These are phyloP conservation scores for Aegilops bicornis DNA, from an alignment of 176 grass and related monocot genomes.

Conservation along the genomic window DNA sequence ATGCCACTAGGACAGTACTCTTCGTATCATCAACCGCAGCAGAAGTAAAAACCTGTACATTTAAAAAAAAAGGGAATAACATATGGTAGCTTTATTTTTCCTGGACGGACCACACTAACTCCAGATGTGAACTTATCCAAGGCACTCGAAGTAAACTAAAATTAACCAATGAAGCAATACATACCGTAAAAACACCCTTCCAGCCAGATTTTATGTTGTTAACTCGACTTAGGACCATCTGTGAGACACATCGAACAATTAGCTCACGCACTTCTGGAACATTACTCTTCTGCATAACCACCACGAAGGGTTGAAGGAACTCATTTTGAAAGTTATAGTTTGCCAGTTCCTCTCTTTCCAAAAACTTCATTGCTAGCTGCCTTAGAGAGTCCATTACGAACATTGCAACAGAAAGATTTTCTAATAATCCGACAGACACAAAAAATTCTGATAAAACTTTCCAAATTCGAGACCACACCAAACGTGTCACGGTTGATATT, in stretches of 20 bases:
- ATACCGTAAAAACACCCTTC: constrained; percentile 95
- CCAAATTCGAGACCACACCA: constrained; percentile 99
- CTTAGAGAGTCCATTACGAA: constrained; percentile 98
- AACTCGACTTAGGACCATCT: constrained; percentile 93
- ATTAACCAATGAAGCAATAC: neutral
- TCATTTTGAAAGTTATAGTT: constrained; percentile 99
- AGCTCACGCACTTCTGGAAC: constrained; percentile 87
- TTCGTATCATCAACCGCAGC: constrained; percentile 79
- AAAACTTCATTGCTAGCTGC: constrained; percentile 96
- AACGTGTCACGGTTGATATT: constrained; percentile 86
- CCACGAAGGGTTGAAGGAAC: constrained; percentile 86
- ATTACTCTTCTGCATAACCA: constrained; percentile 88
- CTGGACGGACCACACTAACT: neutral
- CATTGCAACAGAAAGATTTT: constrained; percentile 96
- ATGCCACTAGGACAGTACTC: constrained; percentile 86
- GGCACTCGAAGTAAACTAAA: constrained; percentile 9
- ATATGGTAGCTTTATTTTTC: neutral
- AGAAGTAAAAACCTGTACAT: constrained; percentile 71
- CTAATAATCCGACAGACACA: constrained; percentile 88
- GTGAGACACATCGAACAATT: constrained; percentile 94
- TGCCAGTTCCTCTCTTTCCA: constrained; percentile 92
- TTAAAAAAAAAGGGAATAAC: constrained; percentile 13
- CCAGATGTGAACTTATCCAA: neutral
- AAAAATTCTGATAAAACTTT: constrained; percentile 92
- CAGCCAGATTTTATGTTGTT: constrained; percentile 97